These are phyloP conservation scores for Antitrichia curtipendula DNA, from an alignment of 225 moss, liverwort and hornwort species.

Conservation along the genomic window DNA sequence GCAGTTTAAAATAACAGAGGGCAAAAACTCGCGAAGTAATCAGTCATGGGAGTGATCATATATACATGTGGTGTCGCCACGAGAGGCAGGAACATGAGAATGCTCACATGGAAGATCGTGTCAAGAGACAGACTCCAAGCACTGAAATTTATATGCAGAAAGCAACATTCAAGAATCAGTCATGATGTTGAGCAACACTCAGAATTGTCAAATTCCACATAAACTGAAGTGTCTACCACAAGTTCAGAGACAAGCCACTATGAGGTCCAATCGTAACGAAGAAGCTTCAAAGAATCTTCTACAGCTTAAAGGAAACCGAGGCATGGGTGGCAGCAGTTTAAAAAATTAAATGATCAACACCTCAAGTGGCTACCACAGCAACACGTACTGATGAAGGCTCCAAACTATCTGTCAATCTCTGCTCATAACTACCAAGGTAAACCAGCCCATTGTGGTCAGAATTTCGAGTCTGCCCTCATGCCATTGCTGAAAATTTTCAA, in stretches of 20 bases:
- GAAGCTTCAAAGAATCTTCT: not conserved
- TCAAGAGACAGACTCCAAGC: constrained; percentile 1
- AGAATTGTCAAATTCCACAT: not conserved
- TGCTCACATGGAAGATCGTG: not conserved
- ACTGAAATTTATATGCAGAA: not conserved
- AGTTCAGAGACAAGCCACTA: not conserved
- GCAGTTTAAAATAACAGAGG: not conserved
- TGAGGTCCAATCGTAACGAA: not conserved
- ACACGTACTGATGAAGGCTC: not conserved
- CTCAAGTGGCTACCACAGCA: not conserved
- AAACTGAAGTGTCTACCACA: not conserved
- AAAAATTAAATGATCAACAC: not conserved
- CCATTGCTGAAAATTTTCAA: no score
- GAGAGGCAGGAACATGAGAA: not conserved
- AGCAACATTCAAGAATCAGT: not conserved
- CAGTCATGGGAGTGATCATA: not conserved
- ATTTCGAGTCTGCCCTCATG: no score
- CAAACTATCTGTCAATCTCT: not conserved
- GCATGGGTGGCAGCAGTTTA: not conserved
- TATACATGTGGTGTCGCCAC: not conserved
- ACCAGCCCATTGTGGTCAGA: no score
- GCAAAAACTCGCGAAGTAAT: not conserved
- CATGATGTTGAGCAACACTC: not conserved
- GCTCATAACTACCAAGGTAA: no score
- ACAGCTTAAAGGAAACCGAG: not conserved